Evolutionary conservation across 1,139 yeast species (phyloP).

Genomic region (Debaryomyces psychrophilus): DNA sequence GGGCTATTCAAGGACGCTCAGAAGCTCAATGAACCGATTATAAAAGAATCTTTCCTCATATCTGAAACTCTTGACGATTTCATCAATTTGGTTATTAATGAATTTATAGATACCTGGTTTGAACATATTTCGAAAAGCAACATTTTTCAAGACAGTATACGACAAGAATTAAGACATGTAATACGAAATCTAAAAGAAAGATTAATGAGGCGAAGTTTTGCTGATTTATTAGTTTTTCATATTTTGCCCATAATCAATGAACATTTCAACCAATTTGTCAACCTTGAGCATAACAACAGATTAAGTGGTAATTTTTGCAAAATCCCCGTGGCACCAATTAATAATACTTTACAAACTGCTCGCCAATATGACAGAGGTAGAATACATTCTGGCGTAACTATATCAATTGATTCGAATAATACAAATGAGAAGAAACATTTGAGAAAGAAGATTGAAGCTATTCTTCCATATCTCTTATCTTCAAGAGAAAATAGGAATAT

Average conservation of each 20-base stretch:
- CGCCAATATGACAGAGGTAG: slow-evolving; percentile 58
- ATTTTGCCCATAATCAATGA: slow-evolving; percentile 67
- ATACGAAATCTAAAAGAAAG: slow-evolving; percentile 45
- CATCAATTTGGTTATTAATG: slow-evolving; percentile 54
- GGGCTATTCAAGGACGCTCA: slow-evolving; percentile 10
- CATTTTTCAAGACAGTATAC: slow-evolving; percentile 59
- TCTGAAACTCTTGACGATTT: slow-evolving; percentile 58
- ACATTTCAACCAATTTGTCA: slow-evolving; percentile 59
- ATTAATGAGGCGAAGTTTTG: slow-evolving; percentile 51
- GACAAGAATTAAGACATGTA: slow-evolving; percentile 48
- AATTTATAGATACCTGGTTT: slow-evolving; percentile 73
- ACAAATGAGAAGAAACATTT: slow-evolving; percentile 57
- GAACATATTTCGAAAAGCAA: slow-evolving; percentile 47
- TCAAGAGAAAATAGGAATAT: slow-evolving; percentile 52
- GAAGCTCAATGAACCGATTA: slow-evolving; percentile 29
- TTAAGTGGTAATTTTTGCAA: slow-evolving; percentile 19
- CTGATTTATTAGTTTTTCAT: slow-evolving; percentile 59
- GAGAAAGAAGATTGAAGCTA: slow-evolving; percentile 39
- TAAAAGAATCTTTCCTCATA: slow-evolving; percentile 54
- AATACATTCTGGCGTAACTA: slow-evolving; percentile 64
- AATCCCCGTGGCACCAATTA: slow-evolving; percentile 37
- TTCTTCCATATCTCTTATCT: slow-evolving; percentile 57
- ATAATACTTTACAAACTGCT: slow-evolving; percentile 61
- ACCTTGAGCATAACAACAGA: slow-evolving; percentile 53
- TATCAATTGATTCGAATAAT: slow-evolving; percentile 42